These are phyloP conservation scores for Arachis hypogaea DNA, from an alignment of 306 rosid genomes.

Conservation along the genomic window DNA sequence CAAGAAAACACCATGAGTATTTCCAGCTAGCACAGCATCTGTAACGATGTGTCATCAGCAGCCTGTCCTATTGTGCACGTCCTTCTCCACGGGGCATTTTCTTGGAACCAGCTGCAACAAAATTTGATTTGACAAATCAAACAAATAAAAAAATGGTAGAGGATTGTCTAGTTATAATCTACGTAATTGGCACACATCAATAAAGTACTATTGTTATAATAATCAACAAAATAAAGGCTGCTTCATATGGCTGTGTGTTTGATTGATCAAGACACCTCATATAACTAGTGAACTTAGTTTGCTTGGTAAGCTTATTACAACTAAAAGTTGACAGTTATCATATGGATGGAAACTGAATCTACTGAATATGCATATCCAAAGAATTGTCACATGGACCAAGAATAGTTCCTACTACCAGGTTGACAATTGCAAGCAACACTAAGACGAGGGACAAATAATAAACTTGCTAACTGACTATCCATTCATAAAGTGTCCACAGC, in stretches of 20 bases:
- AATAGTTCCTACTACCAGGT: background rate
- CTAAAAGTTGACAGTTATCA: background rate
- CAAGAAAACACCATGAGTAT: conserved; percentile 10
- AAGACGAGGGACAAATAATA: background rate
- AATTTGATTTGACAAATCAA: conserved; percentile 32
- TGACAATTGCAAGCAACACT: background rate
- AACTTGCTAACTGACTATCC: background rate
- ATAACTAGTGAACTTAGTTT: background rate
- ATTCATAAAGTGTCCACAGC: background rate
- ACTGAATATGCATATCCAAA: background rate
- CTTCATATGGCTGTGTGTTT: background rate
- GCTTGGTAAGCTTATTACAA: conserved; percentile 6
- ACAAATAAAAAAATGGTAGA: background rate
- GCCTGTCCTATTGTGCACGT: conserved; percentile 38
- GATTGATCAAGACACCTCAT: background rate
- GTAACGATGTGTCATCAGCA: background rate
- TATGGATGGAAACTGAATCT: background rate
- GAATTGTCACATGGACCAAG: background rate
- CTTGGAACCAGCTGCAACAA: conserved; percentile 56
- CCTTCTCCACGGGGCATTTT: conserved; percentile 80
- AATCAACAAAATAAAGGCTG: conserved; percentile 26
- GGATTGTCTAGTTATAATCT: background rate
- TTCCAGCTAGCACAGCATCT: conserved; percentile 1
- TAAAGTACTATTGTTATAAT: background rate
- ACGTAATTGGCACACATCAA: conserved; percentile 3